phyloP scores from a whole-genome alignment of 2,329 filamentous ascomycete species.

The Cordyceps javanica region DNA sequence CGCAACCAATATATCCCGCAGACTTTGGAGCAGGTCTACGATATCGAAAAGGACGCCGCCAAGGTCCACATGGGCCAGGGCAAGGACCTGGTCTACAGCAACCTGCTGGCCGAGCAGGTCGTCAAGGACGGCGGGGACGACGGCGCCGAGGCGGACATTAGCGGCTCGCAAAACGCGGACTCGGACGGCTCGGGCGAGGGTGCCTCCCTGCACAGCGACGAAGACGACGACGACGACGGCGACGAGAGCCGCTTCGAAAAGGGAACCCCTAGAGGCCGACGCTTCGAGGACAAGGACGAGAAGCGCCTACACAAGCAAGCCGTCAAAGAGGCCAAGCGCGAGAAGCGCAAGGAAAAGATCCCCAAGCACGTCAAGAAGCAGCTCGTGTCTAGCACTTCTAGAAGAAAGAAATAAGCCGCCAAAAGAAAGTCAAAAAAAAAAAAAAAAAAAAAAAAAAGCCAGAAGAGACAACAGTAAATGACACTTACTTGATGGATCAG shows the following conservation, averaged over 20 bases:
- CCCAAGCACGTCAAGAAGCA: slow-evolving; percentile 95
- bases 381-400: slow-evolving; percentile 57
- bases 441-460: slow-evolving; percentile 10
- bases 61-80: slow-evolving; percentile 68
- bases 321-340: slow-evolving; percentile 91
- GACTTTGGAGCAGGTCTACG: slow-evolving; percentile 91
- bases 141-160: slow-evolving; percentile 26
- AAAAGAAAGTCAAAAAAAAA: slow-evolving; percentile 19
- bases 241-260: slow-evolving; percentile 56
- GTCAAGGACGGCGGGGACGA: slow-evolving; percentile 35
- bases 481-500: background rate
- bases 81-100: slow-evolving; percentile 75
- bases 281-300: slow-evolving; percentile 84
- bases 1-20: slow-evolving; percentile 95
- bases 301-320: slow-evolving; percentile 78
- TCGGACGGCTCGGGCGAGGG: slow-evolving; percentile 37
- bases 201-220: slow-evolving; percentile 33
- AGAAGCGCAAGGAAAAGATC: slow-evolving; percentile 91
- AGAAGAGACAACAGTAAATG: background rate
- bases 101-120: slow-evolving; percentile 69
- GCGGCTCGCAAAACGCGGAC: slow-evolving; percentile 24
- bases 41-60: slow-evolving; percentile 85
- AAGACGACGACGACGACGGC: slow-evolving; percentile 40
- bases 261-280: slow-evolving; percentile 68
- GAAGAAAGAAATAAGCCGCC: slow-evolving; percentile 50